phyloP scores from a whole-genome alignment of 177 flowering plant genomes.

The Tripterygium wilfordii region DNA sequence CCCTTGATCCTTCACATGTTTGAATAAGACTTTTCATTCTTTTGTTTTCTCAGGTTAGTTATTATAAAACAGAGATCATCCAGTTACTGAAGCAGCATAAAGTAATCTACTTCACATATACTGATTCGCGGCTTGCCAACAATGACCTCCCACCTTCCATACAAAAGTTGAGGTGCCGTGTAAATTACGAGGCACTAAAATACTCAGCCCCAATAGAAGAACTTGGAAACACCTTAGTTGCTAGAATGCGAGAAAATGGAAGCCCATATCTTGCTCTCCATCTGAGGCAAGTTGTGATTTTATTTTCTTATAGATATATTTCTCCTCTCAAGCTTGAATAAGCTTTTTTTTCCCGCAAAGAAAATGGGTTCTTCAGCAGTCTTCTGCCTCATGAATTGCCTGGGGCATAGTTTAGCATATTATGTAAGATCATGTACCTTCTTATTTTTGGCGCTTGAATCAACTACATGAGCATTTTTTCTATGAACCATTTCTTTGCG shows the following conservation, averaged over 20 bases:
- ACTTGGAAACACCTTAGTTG: conserved; percentile 70
- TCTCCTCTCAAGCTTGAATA: not conserved
- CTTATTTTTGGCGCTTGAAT: too few relatives aligned
- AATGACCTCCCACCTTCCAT: conserved; percentile 66
- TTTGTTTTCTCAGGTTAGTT: conserved; percentile 58
- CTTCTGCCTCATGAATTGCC: too few relatives aligned
- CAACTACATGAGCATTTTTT: too few relatives aligned
- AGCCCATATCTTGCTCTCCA: conserved; percentile 90
- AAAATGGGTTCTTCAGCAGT: too few relatives aligned
- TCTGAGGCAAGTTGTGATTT: conserved; percentile 55
- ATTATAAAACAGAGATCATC: conserved; percentile 78
- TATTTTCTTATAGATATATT: not conserved
- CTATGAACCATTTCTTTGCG: too few relatives aligned
- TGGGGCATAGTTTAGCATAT: too few relatives aligned
- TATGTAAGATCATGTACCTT: too few relatives aligned
- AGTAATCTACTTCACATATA: conserved; percentile 89
- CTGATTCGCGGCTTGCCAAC: conserved; percentile 95
- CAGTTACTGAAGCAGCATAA: conserved; percentile 84
- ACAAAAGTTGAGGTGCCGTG: conserved; percentile 94
- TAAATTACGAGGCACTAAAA: conserved; percentile 78
- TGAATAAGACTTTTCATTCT: too few relatives aligned
- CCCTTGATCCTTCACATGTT: too few relatives aligned
- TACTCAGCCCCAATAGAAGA: conserved; percentile 84
- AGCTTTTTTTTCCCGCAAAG: not conserved
- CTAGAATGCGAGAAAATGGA: conserved; percentile 68